These are phyloP conservation scores for Diplodia mutila DNA, from an alignment of 2,329 filamentous ascomycete species.

Conservation along the genomic window DNA sequence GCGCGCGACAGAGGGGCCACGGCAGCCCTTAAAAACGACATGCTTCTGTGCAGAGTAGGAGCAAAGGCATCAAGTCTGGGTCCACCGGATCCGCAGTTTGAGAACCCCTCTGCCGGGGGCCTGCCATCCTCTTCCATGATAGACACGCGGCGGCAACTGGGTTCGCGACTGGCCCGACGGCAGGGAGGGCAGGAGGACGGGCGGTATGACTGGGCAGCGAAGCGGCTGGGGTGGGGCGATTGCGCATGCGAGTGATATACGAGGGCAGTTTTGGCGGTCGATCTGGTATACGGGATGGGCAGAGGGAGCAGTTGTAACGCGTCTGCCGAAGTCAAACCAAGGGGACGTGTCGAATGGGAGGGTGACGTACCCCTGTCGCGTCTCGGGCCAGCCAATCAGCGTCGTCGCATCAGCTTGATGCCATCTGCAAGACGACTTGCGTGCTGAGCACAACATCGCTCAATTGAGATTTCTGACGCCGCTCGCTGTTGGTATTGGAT, in stretches of 20 bases:
- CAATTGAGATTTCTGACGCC: neutral
- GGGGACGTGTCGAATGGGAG: slow-evolving; percentile 18
- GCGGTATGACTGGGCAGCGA: neutral
- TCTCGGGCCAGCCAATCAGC: slow-evolving; percentile 10
- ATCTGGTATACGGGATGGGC: slow-evolving; percentile 1
- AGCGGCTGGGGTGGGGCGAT: slow-evolving; percentile 8
- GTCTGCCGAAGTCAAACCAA: neutral
- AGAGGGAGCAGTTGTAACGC: neutral
- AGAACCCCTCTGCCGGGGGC: neutral
- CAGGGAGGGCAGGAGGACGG: neutral
- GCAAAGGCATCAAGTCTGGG: neutral
- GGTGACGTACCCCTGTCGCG: slow-evolving; percentile 10
- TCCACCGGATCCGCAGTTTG: neutral
- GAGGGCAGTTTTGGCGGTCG: neutral
- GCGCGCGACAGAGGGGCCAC: slow-evolving; percentile 6
- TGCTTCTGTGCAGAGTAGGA: neutral
- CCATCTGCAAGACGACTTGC: slow-evolving; percentile 20
- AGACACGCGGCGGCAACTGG: neutral
- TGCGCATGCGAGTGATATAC: neutral
- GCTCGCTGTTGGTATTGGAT: neutral
- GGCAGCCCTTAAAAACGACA: slow-evolving; percentile 15
- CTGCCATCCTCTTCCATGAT: neutral
- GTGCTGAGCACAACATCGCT: slow-evolving; percentile 24
- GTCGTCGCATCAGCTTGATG: slow-evolving; percentile 7
- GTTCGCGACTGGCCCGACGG: neutral